These are phyloP conservation scores for Cercophora samala DNA, from an alignment of 495 filamentous ascomycete species.

Conservation along the genomic window DNA sequence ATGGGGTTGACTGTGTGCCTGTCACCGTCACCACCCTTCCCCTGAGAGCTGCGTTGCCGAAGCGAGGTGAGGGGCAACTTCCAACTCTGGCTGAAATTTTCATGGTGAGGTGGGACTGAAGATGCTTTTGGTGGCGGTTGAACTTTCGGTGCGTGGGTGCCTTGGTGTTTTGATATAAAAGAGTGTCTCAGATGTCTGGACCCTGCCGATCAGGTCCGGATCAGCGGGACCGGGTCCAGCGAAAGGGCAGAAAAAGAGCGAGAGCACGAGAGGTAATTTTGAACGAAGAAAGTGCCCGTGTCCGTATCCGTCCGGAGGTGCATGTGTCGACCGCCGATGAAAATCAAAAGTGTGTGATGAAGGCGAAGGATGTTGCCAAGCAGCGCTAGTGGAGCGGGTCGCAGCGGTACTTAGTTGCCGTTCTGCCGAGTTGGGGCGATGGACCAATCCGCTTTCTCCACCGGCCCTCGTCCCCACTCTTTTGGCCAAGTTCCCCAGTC, in stretches of 20 bases:
- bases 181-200: neutral
- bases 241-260: neutral
- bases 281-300: neutral
- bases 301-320: neutral
- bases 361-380: neutral
- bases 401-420: neutral
- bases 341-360: neutral
- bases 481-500: neutral
- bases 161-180: too few relatives aligned
- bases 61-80: neutral
- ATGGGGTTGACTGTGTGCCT: neutral
- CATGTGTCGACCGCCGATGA: neutral
- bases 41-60: neutral
- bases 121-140: neutral
- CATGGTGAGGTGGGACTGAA: neutral
- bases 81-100: neutral
- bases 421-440: neutral
- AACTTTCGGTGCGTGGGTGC: neutral
- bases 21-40: too few relatives aligned
- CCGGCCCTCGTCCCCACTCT: too few relatives aligned
- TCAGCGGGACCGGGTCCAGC: neutral
- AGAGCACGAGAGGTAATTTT: neutral
- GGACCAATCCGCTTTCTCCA: neutral
- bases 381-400: neutral
- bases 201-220: neutral